Base-by-base conservation (phyloP, 257 asterid species). In the Leonotis leonurus region DNA sequence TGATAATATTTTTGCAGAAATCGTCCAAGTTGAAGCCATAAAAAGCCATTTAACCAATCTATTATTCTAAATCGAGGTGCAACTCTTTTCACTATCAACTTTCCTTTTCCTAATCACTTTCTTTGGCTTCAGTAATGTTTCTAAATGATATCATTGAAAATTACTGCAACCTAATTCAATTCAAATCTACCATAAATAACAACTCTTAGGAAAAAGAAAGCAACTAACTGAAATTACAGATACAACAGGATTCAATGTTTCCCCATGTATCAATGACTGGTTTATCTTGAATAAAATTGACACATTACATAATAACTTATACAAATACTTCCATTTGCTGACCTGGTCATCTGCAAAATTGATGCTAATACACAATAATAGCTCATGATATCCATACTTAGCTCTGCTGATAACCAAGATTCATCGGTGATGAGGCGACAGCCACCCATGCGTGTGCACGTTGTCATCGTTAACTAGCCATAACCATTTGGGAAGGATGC, bases 141-240 rank as follows among this genome's bases (percentile, higher is more conserved):
- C 12, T 12, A 8, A 22, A 14, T 2, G n/a, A n/a, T n/a, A n/a
- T n/a, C 1, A 29, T 29, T 29, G 33, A 29, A 3, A 5, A 29
- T 29, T 29, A n/a, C n/a, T n/a, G n/a, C n/a, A n/a, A n/a, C 33
- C 4, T 29, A 33, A 68, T 14, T 39, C 18, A 12, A 41, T 21
- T 24, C 30, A 40, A 46, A 32, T 36, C 37, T 50, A 50, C n/a
- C 21, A 51, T 45, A 54, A 22, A 7, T 14, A 25, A 8, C 33
- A 48, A 64, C 10, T 37, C 48, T 64, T 37, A 27, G 39, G 45
- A 63, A 8, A 26, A 14, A 56, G 35, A 30, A 8, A 20, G 62
- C 41, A 56, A 63, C n/a, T n/a, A 57, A 36, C 41, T 26, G 54
- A 56, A 68, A 58, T 57, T 67, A 63, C 70, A 68, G 70, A 71